These are phyloP conservation scores for Alternaria gaisen DNA, from an alignment of 2,329 filamentous ascomycete genomes.

Conservation along the genomic window DNA sequence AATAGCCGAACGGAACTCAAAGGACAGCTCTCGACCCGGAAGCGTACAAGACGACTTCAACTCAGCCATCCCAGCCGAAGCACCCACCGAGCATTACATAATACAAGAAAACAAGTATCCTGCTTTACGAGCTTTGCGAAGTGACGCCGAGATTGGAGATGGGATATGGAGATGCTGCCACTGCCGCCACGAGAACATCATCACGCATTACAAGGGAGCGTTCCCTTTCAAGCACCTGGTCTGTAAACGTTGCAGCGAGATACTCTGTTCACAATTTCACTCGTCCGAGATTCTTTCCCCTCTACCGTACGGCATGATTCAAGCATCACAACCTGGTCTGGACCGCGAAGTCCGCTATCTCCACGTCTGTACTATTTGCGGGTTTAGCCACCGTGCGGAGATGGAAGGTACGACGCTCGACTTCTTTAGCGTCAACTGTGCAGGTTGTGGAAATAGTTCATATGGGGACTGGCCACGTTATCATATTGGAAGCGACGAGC, in stretches of 20 bases:
- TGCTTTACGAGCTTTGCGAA: constrained; percentile 17
- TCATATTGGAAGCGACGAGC: constrained; percentile 22
- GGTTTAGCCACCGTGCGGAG: constrained; percentile 25
- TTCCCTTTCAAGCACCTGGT: constrained; percentile 25
- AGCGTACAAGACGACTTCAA: constrained; percentile 17
- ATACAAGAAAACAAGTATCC: constrained; percentile 24
- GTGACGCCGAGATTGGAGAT: constrained; percentile 26
- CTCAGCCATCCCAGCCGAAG: constrained; percentile 11
- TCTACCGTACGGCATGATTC: constrained; percentile 21
- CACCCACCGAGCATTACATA: constrained; percentile 18
- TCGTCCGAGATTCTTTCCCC: constrained; percentile 22
- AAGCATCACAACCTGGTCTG: constrained; percentile 1
- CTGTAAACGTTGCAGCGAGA: constrained; percentile 16
- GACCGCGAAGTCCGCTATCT: constrained; percentile 20
- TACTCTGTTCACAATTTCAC: constrained; percentile 16
- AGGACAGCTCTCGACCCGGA: background rate
- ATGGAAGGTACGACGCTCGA: constrained; percentile 20
- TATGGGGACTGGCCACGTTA: constrained; percentile 27
- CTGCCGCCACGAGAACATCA: constrained; percentile 26
- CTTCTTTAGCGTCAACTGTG: constrained; percentile 21
- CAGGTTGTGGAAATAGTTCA: constrained; percentile 17
- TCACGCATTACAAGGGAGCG: constrained; percentile 19
- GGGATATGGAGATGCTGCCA: constrained; percentile 27
- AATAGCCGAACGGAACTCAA: background rate
- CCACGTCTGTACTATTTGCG: constrained; percentile 23